phyloP scores from a whole-genome alignment of 352 stramenopile genomes.

The Thraustochytrium sp. region DNA sequence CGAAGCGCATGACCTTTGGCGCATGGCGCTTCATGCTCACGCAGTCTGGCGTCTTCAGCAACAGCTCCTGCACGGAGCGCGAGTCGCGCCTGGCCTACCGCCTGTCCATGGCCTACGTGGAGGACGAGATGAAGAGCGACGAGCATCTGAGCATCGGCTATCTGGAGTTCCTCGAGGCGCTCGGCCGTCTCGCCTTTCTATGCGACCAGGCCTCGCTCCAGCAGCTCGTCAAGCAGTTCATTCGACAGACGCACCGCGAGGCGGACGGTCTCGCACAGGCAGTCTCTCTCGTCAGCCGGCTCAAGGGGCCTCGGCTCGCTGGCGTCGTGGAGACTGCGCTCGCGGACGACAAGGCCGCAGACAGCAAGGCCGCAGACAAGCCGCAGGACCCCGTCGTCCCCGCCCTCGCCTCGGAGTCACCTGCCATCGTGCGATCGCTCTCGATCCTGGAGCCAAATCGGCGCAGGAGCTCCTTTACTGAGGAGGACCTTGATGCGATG shows the following conservation, averaged over 20 bases:
- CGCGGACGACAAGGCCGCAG: not conserved
- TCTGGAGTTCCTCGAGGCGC: constrained; percentile 11
- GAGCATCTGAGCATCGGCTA: not conserved
- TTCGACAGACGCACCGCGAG: not conserved
- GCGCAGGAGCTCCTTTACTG: no score
- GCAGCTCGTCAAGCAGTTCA: not conserved
- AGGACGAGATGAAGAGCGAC: constrained; percentile 25
- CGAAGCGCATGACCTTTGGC: not conserved
- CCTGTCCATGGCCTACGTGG: not conserved
- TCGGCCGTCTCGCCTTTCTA: not conserved
- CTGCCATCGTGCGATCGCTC: no score
- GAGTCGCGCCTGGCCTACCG: constrained; percentile 1
- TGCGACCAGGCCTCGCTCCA: not conserved
- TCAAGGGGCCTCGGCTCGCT: not conserved
- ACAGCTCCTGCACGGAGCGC: not conserved
- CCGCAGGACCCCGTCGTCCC: no score
- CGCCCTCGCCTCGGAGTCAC: no score
- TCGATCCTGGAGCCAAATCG: no score
- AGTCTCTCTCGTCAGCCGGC: not conserved
- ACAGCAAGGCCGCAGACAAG: no score
- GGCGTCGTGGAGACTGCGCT: not conserved
- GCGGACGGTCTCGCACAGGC: no score
- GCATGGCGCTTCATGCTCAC: not conserved
- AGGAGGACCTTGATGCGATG: no score
- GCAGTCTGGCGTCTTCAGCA: not conserved